Base-by-base conservation (phyloP, 2,329 filamentous ascomycete species). In the Penicillium glabrum region DNA sequence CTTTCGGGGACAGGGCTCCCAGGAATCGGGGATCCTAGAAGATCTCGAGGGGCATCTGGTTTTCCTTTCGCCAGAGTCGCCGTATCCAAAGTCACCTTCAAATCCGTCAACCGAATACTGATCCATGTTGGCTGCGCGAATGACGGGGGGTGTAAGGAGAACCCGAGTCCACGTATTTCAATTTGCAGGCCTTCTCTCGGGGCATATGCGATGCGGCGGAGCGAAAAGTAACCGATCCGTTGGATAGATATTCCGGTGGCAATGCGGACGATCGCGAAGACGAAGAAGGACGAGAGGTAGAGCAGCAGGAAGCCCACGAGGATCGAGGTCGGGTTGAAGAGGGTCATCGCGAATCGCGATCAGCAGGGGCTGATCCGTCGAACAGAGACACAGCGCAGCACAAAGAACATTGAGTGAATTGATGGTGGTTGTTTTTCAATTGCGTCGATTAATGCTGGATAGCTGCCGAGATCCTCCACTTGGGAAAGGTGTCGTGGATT, bases 101-200 rank as follows among this genome's bases (percentile, higher is more conserved):
- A 80, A 71, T 97, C 95, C 67, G 86, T 90, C 58, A 99, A 77
- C 9, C 95, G 90, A 50, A 99, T 82, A 72, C 93, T 98, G 67
- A 96, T 80, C 92, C 93, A 98, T 61, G 96, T 98, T 45, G 95
- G 95, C 73, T 98, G 92, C 46, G 93, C 91, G 76, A 99, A 98
- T 6, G 95, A 98, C 13, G 95, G 95, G 5, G 93, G 87, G 76
- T 99, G 95, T 61, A 98, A 77, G 56, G 90, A 89, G 67, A 99
- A 82, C 45, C 95, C 92, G 51, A 99, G 82, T 50, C 93, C 91
- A 50, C 95, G 87, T 55, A 99, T 87, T 74, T 96, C 91, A 74
- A 99, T 86, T 68, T 89, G 89, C 69, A 96, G 80, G 66, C 95
- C 95, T 83, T 96, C 91, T 75, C 84, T 88, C 27, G 91, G 91